Conservation (phyloP, 2,329 filamentous ascomycete genomes). For the Curvularia lunata region DNA sequence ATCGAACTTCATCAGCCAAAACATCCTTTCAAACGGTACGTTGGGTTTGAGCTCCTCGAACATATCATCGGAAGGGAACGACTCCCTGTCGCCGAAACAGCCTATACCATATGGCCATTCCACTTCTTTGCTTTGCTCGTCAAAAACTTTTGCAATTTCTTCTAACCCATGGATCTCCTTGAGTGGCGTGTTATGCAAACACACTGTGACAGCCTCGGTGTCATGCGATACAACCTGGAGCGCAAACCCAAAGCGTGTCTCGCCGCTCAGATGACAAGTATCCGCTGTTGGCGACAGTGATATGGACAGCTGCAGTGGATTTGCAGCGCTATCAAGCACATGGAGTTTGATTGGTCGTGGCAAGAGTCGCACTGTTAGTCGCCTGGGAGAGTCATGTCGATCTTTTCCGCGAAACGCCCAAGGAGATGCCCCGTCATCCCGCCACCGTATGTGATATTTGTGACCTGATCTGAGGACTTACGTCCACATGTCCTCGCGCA, state of each 20-base stretch:
- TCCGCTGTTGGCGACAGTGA: not conserved
- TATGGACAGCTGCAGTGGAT: not conserved
- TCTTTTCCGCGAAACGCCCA: not conserved
- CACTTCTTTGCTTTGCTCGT: not conserved
- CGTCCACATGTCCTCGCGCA: not conserved
- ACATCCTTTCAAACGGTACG: not conserved
- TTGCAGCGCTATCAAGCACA: not conserved
- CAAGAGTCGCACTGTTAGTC: not conserved
- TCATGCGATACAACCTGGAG: not conserved
- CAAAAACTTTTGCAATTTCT: not conserved
- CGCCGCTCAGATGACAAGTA: not conserved
- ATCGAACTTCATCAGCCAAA: not conserved
- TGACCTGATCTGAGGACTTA: not conserved
- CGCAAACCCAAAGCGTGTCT: not conserved
- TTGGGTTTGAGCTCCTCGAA: not conserved
- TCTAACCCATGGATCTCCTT: not conserved
- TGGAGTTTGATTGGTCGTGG: not conserved
- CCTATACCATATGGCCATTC: slow-evolving; percentile 1
- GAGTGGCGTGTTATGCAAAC: slow-evolving; percentile 1
- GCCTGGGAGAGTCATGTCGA: not conserved
- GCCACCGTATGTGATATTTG: not conserved
- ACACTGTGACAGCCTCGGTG: not conserved
- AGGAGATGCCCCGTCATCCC: not conserved
- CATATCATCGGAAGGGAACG: not conserved
- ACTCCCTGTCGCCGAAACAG: not conserved